Conservation (phyloP, 2,329 filamentous ascomycete genomes). For the Plenodomus lindquistii region DNA sequence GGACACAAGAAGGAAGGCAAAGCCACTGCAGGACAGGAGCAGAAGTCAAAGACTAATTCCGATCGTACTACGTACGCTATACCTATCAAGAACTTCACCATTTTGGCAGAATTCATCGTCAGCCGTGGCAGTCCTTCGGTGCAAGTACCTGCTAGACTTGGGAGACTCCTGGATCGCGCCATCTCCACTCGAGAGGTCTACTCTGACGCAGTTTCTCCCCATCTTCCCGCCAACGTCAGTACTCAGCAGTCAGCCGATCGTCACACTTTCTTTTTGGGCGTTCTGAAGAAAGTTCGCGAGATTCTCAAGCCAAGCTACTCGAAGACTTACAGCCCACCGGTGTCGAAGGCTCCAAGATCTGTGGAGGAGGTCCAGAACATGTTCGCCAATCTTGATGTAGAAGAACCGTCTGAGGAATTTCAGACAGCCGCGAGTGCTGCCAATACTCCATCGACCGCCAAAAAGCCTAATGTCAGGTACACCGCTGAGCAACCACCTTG, state of each 20-base stretch:
- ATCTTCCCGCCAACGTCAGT: conserved; percentile 16
- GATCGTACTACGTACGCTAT: conserved; percentile 39
- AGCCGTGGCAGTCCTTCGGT: conserved; percentile 21
- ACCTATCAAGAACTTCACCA: conserved; percentile 45
- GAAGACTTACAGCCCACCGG: no score
- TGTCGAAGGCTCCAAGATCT: no score
- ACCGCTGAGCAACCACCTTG: no score
- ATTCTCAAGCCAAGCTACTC: no score
- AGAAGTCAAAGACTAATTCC: neutral
- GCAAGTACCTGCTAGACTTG: conserved; percentile 36
- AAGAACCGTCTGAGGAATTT: no score
- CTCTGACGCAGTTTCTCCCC: conserved; percentile 4
- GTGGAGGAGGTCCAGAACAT: no score
- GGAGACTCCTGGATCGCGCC: conserved; percentile 41
- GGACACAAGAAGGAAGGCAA: neutral
- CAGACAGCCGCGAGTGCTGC: no score
- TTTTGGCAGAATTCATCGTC: conserved; percentile 46
- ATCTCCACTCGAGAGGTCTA: conserved; percentile 44
- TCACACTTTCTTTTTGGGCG: conserved; percentile 45
- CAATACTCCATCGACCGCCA: no score
- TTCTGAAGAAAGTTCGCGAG: no score
- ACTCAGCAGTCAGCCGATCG: conserved; percentile 23
- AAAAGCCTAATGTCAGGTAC: no score
- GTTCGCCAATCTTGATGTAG: no score
- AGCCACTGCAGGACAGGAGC: neutral